Evolutionary conservation across 2,329 filamentous ascomycete species (phyloP).

Genomic region (Xylaria multiplex): DNA sequence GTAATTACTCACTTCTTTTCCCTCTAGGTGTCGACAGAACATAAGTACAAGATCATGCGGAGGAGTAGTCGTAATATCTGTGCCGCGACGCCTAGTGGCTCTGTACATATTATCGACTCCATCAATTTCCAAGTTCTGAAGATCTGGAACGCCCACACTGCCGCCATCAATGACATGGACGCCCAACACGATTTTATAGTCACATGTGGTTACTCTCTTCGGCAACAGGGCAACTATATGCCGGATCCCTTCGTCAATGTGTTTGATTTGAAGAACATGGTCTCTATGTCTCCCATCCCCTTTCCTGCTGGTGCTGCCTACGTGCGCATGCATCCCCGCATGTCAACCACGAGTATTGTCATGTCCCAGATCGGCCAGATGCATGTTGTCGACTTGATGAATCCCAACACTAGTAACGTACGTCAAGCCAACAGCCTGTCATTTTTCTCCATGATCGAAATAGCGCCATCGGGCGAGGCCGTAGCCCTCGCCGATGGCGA

Average conservation of each 20-base stretch:
- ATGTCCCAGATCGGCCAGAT: constrained; percentile 92
- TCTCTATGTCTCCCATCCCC: constrained; percentile 87
- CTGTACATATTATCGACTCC: constrained; percentile 87
- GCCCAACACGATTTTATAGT: constrained; percentile 94
- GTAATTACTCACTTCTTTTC: background rate
- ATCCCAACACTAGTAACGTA: constrained; percentile 86
- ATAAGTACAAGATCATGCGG: constrained; percentile 92
- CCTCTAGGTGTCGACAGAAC: constrained; percentile 71
- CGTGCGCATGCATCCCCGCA: constrained; percentile 94
- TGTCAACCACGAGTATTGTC: constrained; percentile 94
- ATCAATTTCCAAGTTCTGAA: constrained; percentile 81
- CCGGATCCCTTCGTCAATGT: constrained; percentile 94
- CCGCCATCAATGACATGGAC: constrained; percentile 95
- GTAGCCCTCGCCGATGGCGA: constrained; percentile 83
- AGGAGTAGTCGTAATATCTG: constrained; percentile 84
- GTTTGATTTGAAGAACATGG: constrained; percentile 91
- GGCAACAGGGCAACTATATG: constrained; percentile 82
- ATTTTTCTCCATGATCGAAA: constrained; percentile 82
- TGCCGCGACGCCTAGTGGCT: constrained; percentile 84
- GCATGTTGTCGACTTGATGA: constrained; percentile 95
- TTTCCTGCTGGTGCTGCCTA: constrained; percentile 93
- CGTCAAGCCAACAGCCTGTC: constrained; percentile 81
- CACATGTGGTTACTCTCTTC: constrained; percentile 90
- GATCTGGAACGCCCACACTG: constrained; percentile 89
- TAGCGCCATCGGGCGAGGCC: constrained; percentile 88